Evolutionary conservation across 352 stramenopile genomes (phyloP), one percentile per base, ranked within the genome.

Genomic region (Phytophthora litchii): DNA sequence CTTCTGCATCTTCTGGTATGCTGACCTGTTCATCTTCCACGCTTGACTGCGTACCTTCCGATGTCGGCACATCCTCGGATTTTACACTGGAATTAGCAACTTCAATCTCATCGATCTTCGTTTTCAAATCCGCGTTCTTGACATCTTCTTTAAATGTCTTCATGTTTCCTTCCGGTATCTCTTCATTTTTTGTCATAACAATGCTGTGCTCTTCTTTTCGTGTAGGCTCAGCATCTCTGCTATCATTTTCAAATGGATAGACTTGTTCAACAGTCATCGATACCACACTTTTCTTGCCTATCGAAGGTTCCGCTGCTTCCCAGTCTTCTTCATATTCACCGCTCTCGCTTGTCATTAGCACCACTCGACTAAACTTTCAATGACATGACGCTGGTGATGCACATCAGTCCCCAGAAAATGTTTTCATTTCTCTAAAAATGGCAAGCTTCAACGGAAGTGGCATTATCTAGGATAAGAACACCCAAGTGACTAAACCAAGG

Each of bases 271-370:
- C 34, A 34, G 16, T 41, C 45, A 20, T 19, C 6, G 20, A 64
- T 9, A 64, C 10, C n/a, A 58, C 11, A 23, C 17, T 29, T 8
- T 54, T 36, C 38, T 64, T 63, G 19, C 3, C 17, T 6, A 67
- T 23, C 16, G 46, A 68, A 41, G 32, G 20, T 21, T 67, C 48
- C 8, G 54, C 54, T 25, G 37, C 37, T n/a, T 60, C 61, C 40
- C 50, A 61, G 40, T 60, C 62, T 20, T 68, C 63, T 19, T 69
- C 50, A 40, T 75, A 66, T 4, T 64, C 45, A 6, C 23, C 67
- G 25, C 7, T 38, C 4, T 34, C 48, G 31, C 57, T 65, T 4
- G 40, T 12, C 51, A 70, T 63, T 12, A 23, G 16, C 35, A 4
- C 8, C 25, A n/a, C 20, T 44, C 1, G 9, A 17, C 21, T n/a